These are phyloP conservation scores for Hemileia vastatrix DNA, from an alignment of 1,284 basidiomycete genomes.

Conservation along the genomic window DNA sequence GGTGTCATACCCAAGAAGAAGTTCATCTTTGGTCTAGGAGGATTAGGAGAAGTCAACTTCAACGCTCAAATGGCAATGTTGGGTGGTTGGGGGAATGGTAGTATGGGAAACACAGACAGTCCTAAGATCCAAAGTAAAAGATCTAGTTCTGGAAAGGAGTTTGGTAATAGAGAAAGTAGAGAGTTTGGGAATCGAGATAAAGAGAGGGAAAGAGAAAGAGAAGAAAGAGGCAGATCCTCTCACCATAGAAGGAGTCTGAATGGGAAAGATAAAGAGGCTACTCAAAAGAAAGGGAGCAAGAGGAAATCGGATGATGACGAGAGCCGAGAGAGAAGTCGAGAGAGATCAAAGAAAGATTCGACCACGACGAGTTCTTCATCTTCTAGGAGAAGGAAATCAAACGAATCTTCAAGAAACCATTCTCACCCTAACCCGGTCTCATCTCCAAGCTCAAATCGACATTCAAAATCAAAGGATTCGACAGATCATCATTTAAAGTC, in stretches of 20 bases:
- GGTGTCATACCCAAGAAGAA: constrained; percentile 37
- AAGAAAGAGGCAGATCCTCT: constrained; percentile 9
- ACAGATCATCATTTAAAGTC: neutral
- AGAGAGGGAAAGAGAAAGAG: constrained; percentile 9
- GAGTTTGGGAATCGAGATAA: constrained; percentile 2
- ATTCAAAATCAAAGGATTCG: too few relatives aligned
- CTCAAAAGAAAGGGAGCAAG: constrained; percentile 3
- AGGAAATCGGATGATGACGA: neutral
- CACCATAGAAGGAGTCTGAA: constrained; percentile 1
- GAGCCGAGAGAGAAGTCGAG: neutral
- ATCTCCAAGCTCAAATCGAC: neutral
- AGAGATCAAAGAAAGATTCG: neutral
- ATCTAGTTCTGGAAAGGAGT: constrained; percentile 10
- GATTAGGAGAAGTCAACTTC: constrained; percentile 36
- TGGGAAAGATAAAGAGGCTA: neutral
- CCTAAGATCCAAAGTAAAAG: constrained; percentile 18
- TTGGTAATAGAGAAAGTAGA: neutral
- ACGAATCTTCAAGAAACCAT: neutral
- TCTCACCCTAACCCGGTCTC: neutral
- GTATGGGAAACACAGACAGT: constrained; percentile 27
- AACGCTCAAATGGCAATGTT: constrained; percentile 38
- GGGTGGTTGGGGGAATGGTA: constrained; percentile 37
- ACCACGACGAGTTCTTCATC: neutral
- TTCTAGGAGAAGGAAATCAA: neutral
- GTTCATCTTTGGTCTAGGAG: constrained; percentile 27